These are phyloP conservation scores for Amniculicola lignicola DNA, from an alignment of 495 filamentous ascomycete species.

Conservation along the genomic window DNA sequence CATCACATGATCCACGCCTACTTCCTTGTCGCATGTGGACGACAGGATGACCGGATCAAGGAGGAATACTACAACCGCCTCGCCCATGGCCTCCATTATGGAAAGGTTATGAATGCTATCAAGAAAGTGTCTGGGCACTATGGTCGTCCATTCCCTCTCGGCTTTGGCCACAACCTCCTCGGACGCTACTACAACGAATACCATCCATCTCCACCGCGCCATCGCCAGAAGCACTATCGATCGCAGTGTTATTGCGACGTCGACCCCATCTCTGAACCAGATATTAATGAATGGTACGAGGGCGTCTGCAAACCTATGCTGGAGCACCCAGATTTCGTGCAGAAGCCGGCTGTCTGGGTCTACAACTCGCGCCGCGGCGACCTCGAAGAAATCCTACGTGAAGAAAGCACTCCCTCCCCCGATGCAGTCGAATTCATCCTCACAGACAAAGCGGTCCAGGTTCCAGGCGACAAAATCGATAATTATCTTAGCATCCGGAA, in stretches of 20 bases:
- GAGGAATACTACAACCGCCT: conserved; percentile 24
- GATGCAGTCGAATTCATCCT: conserved; percentile 25
- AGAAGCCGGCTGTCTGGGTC: conserved; percentile 3
- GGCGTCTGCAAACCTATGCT: conserved; percentile 18
- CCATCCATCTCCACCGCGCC: neutral
- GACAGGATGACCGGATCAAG: conserved; percentile 5
- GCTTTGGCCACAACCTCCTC: conserved; percentile 21
- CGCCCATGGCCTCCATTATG: conserved; percentile 26
- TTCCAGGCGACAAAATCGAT: conserved; percentile 11
- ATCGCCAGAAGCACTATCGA: conserved; percentile 8
- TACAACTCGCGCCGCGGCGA: conserved; percentile 10
- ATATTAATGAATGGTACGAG: conserved; percentile 26
- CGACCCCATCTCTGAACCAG: neutral
- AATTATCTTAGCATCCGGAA: conserved; percentile 2
- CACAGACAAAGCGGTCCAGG: conserved; percentile 4
- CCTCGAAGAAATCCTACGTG: conserved; percentile 22
- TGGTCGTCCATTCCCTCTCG: conserved; percentile 19
- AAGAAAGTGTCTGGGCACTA: conserved; percentile 16
- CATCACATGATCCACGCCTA: conserved; percentile 39
- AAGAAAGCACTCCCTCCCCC: neutral
- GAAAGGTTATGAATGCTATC: conserved; percentile 29
- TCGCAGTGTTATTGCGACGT: conserved; percentile 20
- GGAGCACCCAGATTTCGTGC: conserved; percentile 13
- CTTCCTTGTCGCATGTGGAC: conserved; percentile 29
- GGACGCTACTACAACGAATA: conserved; percentile 3